These are phyloP conservation scores for Pascua guehoae DNA, from an alignment of 1,284 basidiomycete species.

Conservation along the genomic window DNA sequence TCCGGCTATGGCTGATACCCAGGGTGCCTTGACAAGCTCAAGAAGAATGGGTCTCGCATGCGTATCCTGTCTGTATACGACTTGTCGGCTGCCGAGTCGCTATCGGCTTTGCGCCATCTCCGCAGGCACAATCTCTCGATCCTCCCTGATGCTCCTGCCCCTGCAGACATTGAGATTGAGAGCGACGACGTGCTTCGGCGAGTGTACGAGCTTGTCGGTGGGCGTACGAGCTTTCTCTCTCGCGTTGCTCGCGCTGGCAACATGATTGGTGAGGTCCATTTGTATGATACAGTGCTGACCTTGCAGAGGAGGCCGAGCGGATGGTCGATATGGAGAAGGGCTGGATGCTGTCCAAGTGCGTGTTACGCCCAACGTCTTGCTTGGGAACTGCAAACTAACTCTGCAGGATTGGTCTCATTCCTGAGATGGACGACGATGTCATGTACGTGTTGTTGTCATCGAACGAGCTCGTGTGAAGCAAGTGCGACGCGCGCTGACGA, in stretches of 20 bases:
- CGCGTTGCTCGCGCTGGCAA: slow-evolving; percentile 60
- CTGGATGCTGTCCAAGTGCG: slow-evolving; percentile 62
- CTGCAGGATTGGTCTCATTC: slow-evolving; percentile 58
- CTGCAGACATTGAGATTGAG: slow-evolving; percentile 30
- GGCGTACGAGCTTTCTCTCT: slow-evolving; percentile 70
- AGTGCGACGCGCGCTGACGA: slow-evolving; percentile 5
- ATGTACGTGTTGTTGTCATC: slow-evolving; percentile 51
- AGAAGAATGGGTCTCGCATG: slow-evolving; percentile 68
- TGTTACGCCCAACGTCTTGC: background rate
- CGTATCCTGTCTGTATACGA: slow-evolving; percentile 71
- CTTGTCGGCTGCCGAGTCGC: slow-evolving; percentile 61
- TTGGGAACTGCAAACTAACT: background rate
- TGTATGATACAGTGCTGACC: background rate
- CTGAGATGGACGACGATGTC: slow-evolving; percentile 79
- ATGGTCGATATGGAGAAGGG: slow-evolving; percentile 68
- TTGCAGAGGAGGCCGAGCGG: slow-evolving; percentile 57
- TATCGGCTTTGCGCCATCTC: slow-evolving; percentile 60
- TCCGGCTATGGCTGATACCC: background rate
- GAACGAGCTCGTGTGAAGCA: background rate
- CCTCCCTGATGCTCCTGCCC: background rate
- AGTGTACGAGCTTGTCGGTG: slow-evolving; percentile 65
- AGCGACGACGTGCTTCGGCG: slow-evolving; percentile 52
- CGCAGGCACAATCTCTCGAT: slow-evolving; percentile 42
- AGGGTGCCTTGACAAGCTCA: slow-evolving; percentile 55
- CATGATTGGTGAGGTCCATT: slow-evolving; percentile 51